These are phyloP conservation scores for Coccomyxa subellipsoidea DNA, from an alignment of 163 green algal species.

Conservation along the genomic window DNA sequence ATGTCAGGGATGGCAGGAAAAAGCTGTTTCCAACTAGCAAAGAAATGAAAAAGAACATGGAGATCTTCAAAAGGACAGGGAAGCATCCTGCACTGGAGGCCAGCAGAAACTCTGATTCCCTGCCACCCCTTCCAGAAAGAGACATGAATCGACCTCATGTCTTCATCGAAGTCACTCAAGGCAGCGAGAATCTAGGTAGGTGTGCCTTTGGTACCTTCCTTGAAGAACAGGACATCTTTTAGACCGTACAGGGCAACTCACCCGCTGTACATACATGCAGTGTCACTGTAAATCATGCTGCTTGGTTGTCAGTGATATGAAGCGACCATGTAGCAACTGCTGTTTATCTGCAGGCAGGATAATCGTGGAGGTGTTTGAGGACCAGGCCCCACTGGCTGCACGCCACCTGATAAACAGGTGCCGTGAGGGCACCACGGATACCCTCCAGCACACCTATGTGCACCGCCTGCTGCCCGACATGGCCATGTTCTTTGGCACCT, in stretches of 20 bases:
- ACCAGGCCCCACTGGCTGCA: neutral
- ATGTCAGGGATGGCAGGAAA: neutral
- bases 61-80: conserved; percentile 1
- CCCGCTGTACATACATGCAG: too few relatives aligned
- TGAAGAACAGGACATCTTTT: neutral
- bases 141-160: conserved; percentile 5
- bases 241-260: neutral
- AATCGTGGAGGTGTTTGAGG: conserved; percentile 9
- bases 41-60: neutral
- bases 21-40: neutral
- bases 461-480: neutral
- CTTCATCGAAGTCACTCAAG: conserved; percentile 2
- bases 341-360: neutral
- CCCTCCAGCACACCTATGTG: neutral
- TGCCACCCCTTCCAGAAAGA: neutral
- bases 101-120: neutral
- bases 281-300: too few relatives aligned
- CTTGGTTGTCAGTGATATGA: too few relatives aligned
- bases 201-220: neutral
- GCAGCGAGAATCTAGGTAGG: neutral
- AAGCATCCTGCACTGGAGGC: neutral
- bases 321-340: too few relatives aligned
- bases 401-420: conserved; percentile 6
- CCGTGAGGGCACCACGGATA: neutral
- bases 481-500: conserved; percentile 5